phyloP scores from a whole-genome alignment of 331 rosid genomes.

The Phaseolus coccineus region DNA sequence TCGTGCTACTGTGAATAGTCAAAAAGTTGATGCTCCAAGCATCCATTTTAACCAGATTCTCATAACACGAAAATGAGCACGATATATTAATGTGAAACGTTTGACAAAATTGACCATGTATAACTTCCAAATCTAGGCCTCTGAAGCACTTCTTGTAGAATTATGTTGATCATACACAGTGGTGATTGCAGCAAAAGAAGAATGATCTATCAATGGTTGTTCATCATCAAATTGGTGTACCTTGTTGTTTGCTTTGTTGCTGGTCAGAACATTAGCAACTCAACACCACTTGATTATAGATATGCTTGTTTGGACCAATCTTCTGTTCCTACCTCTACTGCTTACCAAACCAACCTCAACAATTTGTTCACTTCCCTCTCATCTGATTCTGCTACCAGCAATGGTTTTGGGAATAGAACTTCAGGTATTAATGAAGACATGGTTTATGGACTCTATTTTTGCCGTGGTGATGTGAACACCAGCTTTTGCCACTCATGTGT shows the following conservation, averaged over 20 bases:
- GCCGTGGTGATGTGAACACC: constrained; percentile 52
- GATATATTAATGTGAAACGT: neutral
- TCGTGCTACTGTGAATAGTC: neutral
- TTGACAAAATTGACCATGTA: constrained; percentile 35
- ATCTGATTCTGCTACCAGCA: constrained; percentile 48
- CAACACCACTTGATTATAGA: constrained; percentile 45
- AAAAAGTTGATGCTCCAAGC: neutral
- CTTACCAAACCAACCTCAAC: constrained; percentile 51
- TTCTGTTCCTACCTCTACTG: constrained; percentile 38
- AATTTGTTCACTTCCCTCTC: constrained; percentile 40
- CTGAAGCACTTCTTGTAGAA: neutral
- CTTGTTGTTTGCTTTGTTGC: constrained; percentile 27
- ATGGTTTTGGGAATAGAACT: constrained; percentile 50
- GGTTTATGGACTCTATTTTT: constrained; percentile 51
- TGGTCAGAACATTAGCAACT: constrained; percentile 36
- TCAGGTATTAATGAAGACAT: constrained; percentile 35
- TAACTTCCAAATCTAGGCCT: neutral
- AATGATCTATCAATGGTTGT: constrained; percentile 36
- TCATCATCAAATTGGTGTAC: constrained; percentile 9
- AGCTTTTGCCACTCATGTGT: constrained; percentile 52
- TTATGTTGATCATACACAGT: constrained; percentile 4
- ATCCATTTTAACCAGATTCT: too few relatives aligned
- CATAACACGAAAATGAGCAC: neutral
- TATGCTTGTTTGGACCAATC: constrained; percentile 54
- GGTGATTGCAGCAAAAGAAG: constrained; percentile 21